Conservation (phyloP, 2,329 filamentous ascomycete genomes). For the Hymenoscyphus infarciens region DNA sequence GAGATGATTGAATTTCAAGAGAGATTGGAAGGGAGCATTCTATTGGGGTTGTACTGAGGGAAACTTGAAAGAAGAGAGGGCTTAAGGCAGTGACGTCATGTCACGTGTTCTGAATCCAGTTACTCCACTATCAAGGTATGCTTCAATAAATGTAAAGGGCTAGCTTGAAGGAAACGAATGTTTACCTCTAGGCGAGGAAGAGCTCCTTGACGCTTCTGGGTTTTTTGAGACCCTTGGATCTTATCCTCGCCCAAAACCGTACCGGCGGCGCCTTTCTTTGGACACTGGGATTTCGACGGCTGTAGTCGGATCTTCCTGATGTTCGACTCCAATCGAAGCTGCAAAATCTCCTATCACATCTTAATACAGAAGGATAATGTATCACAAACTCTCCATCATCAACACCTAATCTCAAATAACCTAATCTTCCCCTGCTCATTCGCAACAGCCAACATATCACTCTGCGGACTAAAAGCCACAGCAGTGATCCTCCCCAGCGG, state of each 20-base stretch:
- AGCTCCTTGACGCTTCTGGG: too few species aligned
- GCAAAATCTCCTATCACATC: too few species aligned
- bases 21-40: too few species aligned
- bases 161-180: too few species aligned
- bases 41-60: background rate
- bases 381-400: slow-evolving; percentile 13
- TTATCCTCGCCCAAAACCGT: too few species aligned
- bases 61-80: background rate
- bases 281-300: too few species aligned
- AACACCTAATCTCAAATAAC: slow-evolving; percentile 82
- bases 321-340: too few species aligned
- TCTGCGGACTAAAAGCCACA: slow-evolving; percentile 63
- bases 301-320: too few species aligned
- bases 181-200: too few species aligned
- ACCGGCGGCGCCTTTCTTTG: too few species aligned
- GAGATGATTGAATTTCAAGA: background rate
- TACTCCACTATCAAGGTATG: background rate
- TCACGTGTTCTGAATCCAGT: background rate
- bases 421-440: slow-evolving; percentile 87
- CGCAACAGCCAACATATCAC: slow-evolving; percentile 73
- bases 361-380: background rate
- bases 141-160: too few species aligned
- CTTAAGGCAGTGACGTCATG: background rate
- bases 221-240: too few species aligned
- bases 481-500: slow-evolving; percentile 79